Evolutionary conservation across 495 filamentous ascomycete genomes (phyloP).

Genomic region (Bacidia gigantensis): DNA sequence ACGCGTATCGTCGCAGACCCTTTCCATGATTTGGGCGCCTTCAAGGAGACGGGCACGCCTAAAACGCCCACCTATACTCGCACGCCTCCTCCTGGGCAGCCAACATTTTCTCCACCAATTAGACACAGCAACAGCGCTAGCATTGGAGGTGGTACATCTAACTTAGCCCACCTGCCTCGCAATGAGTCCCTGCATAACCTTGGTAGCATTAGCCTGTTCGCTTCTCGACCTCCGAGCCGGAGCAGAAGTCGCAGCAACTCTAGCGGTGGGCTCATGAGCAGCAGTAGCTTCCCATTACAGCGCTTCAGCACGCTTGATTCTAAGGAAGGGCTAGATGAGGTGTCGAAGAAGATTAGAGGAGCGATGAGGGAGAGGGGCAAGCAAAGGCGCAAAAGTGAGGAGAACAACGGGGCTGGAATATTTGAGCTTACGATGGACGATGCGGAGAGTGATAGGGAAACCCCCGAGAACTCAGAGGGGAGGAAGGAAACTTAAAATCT

Average conservation of each 20-base stretch:
- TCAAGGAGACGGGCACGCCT: constrained; percentile 13
- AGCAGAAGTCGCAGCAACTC: constrained; percentile 59
- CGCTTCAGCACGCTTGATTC: constrained; percentile 59
- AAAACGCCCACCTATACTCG: constrained; percentile 8
- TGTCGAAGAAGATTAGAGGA: constrained; percentile 70
- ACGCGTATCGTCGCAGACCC: constrained; percentile 60
- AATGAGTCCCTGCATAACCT: constrained; percentile 92
- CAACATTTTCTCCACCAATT: constrained; percentile 2
- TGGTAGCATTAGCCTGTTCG: constrained; percentile 73
- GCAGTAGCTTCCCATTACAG: constrained; percentile 50
- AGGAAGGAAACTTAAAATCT: constrained; percentile 26
- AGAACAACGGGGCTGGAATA: constrained; percentile 26
- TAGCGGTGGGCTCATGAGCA: constrained; percentile 41
- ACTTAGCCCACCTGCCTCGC: constrained; percentile 48
- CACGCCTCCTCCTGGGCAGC: constrained; percentile 12
- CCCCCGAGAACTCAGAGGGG: constrained; percentile 32
- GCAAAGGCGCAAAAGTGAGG: constrained; percentile 54
- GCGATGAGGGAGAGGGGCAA: constrained; percentile 78
- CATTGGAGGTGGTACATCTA: constrained; percentile 23
- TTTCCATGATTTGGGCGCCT: constrained; percentile 30
- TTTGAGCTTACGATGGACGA: constrained; percentile 33
- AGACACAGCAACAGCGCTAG: constrained; percentile 12
- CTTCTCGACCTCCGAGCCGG: constrained; percentile 59
- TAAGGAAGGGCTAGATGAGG: constrained; percentile 64
- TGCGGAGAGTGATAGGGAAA: constrained; percentile 19